phyloP scores from a whole-genome alignment of 140 eudicot genomes.

The Oenanthe javanica region DNA sequence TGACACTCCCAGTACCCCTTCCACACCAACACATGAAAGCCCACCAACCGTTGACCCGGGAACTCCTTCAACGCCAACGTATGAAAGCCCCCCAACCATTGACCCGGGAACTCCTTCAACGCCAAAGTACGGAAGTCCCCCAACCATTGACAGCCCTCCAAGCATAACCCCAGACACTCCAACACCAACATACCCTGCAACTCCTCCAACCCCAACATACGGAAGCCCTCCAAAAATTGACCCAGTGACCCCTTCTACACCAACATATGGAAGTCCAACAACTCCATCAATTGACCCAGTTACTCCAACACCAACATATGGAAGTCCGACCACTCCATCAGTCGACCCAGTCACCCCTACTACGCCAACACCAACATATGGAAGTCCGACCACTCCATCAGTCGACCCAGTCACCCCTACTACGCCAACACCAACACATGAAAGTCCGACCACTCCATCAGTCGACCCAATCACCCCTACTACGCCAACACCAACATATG shows the following conservation, averaged over 20 bases:
- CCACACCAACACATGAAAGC: not conserved
- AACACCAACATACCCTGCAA: not conserved
- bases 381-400: not conserved
- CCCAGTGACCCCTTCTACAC: constrained; percentile 15
- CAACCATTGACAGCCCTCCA: not conserved
- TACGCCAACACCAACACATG: not conserved
- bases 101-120: constrained; percentile 6
- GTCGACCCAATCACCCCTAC: not conserved
- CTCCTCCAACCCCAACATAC: not conserved
- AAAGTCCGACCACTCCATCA: not conserved
- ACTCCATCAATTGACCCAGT: not conserved
- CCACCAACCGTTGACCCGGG: not conserved
- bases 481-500: not conserved
- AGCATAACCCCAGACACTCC: not conserved
- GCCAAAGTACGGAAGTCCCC: not conserved
- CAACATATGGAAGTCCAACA: not conserved
- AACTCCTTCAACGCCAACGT: not conserved
- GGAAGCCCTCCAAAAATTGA: not conserved
- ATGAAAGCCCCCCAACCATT: not conserved
- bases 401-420: not conserved
- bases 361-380: not conserved
- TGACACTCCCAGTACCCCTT: constrained; percentile 4
- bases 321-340: not conserved
- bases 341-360: not conserved
- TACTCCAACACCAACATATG: not conserved